These are phyloP conservation scores for Aspergillus bombycis DNA, from an alignment of 2,329 filamentous ascomycete genomes.

Conservation along the genomic window DNA sequence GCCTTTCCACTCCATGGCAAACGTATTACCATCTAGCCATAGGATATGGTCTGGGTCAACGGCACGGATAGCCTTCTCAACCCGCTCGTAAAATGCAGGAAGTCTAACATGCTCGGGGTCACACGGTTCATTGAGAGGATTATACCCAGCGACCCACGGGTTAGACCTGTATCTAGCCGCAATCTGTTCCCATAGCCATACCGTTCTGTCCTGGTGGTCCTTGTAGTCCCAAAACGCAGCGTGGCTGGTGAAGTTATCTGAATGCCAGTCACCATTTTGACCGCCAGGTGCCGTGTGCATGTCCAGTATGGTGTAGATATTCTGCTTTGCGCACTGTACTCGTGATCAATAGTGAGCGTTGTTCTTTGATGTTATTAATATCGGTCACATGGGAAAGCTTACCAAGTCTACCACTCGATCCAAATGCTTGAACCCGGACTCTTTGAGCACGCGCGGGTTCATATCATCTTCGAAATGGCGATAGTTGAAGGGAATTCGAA, in stretches of 20 bases:
- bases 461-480: slow-evolving; percentile 55
- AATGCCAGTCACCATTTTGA: slow-evolving; percentile 57
- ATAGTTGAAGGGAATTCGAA: slow-evolving; percentile 65
- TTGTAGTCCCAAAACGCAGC: slow-evolving; percentile 57
- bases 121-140: slow-evolving; percentile 56
- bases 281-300: slow-evolving; percentile 55
- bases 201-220: slow-evolving; percentile 54
- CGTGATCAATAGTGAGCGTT: neutral
- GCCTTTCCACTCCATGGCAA: slow-evolving; percentile 49
- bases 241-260: slow-evolving; percentile 50
- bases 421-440: slow-evolving; percentile 51
- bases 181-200: slow-evolving; percentile 55
- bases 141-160: slow-evolving; percentile 56
- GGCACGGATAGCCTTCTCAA: slow-evolving; percentile 51
- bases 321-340: slow-evolving; percentile 46
- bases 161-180: slow-evolving; percentile 50
- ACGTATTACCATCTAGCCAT: slow-evolving; percentile 51
- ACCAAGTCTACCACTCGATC: slow-evolving; percentile 51
- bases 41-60: slow-evolving; percentile 53
- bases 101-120: slow-evolving; percentile 52
- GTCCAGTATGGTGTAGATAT: slow-evolving; percentile 57
- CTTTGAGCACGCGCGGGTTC: slow-evolving; percentile 50
- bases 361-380: neutral
- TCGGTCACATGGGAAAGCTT: slow-evolving; percentile 6
- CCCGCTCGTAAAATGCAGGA: slow-evolving; percentile 50